Evolutionary conservation across 2,329 filamentous ascomycete species (phyloP).

Genomic region (Cercospora beticola): DNA sequence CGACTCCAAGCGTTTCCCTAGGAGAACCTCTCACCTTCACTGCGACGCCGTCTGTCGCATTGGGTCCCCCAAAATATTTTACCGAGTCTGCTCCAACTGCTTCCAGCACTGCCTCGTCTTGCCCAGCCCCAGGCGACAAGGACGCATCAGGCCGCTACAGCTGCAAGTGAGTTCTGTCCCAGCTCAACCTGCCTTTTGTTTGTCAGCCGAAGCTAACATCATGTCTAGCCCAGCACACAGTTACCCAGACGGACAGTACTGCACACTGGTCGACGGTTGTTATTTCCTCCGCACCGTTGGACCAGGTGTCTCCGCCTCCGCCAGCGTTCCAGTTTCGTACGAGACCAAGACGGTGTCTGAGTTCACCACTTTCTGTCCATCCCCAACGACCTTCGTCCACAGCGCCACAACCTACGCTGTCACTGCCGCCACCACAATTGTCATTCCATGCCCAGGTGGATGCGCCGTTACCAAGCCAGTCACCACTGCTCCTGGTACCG

Average conservation of each 20-base stretch:
- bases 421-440: constrained; percentile 43
- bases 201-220: neutral
- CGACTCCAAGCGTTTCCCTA: neutral
- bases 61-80: neutral
- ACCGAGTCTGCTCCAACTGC: neutral
- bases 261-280: constrained; percentile 21
- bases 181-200: neutral
- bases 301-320: constrained; percentile 7
- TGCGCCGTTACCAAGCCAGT: constrained; percentile 21
- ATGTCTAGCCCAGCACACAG: constrained; percentile 9
- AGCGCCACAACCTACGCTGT: constrained; percentile 67
- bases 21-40: neutral
- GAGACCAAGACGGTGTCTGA: constrained; percentile 64
- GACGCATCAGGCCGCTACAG: constrained; percentile 8
- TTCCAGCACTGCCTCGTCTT: neutral
- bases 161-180: constrained; percentile 14
- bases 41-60: neutral
- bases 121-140: constrained; percentile 4
- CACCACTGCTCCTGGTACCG: neutral
- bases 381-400: constrained; percentile 62
- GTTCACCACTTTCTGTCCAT: constrained; percentile 71
- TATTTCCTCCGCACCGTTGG: constrained; percentile 9
- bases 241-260: constrained; percentile 24
- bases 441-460: constrained; percentile 22
- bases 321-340: neutral